phyloP scores from a whole-genome alignment of 2,329 filamentous ascomycete genomes.

The Epichloe uncinata region DNA sequence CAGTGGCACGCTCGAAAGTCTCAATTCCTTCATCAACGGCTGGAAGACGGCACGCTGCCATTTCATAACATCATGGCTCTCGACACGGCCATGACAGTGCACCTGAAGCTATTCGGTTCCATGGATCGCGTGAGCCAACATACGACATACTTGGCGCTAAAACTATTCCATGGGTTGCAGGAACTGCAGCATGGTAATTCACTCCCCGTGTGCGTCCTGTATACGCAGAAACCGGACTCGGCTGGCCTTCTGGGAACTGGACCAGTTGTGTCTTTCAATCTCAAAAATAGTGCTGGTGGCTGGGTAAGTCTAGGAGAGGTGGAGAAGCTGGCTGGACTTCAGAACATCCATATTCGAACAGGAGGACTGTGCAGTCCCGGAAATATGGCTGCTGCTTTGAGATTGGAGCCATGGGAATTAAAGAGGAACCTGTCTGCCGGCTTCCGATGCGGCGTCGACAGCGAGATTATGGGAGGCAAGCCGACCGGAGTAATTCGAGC shows the following conservation, averaged over 20 bases:
- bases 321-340: constrained; percentile 70
- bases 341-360: constrained; percentile 71
- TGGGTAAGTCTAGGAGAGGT: constrained; percentile 78
- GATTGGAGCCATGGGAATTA: constrained; percentile 68
- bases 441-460: constrained; percentile 69
- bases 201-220: constrained; percentile 50
- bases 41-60: constrained; percentile 86
- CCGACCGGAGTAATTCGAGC: constrained; percentile 77
- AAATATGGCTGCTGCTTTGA: constrained; percentile 61
- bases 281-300: constrained; percentile 51
- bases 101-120: constrained; percentile 55
- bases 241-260: constrained; percentile 37
- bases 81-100: constrained; percentile 57
- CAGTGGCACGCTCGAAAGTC: constrained; percentile 74
- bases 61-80: constrained; percentile 84
- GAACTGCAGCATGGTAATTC: constrained; percentile 58
- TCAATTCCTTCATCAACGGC: constrained; percentile 57
- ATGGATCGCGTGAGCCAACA: constrained; percentile 60
- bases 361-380: constrained; percentile 89
- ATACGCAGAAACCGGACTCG: constrained; percentile 26
- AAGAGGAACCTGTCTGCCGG: constrained; percentile 73
- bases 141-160: constrained; percentile 48
- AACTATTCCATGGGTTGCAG: constrained; percentile 44
- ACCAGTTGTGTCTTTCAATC: constrained; percentile 73
- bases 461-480: constrained; percentile 70